A percentile compares a stretch with the other conserved stretches of the same genome.
Evolutionary conservation across 2,329 filamentous ascomycete species (phyloP).

Genomic region (Xylariaceae sp.): DNA sequence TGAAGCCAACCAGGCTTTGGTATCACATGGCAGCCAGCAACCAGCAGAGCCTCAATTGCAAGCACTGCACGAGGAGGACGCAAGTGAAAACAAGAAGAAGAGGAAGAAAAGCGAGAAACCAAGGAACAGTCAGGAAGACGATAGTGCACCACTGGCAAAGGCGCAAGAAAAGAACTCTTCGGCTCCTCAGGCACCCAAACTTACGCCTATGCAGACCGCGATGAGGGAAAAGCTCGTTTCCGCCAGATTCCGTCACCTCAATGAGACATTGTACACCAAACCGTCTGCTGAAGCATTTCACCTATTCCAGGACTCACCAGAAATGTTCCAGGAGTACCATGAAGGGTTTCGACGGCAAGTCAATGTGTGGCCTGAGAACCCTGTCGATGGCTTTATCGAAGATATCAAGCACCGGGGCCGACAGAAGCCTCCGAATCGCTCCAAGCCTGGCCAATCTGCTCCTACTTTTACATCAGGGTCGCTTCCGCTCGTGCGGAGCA

Average conservation of each 20-base stretch:
- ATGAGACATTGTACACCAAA: constrained; percentile 92
- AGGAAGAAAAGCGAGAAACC: constrained; percentile 29
- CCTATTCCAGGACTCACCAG: constrained; percentile 79
- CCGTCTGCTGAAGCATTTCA: constrained; percentile 78
- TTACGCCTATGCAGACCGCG: constrained; percentile 87
- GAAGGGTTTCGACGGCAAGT: constrained; percentile 95
- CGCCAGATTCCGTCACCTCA: constrained; percentile 93
- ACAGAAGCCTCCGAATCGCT: constrained; percentile 34
- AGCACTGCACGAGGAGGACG: constrained; percentile 18
- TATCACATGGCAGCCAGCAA: constrained; percentile 2
- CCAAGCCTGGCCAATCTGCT: constrained; percentile 12
- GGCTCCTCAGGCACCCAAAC: constrained; percentile 46
- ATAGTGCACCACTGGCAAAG: constrained; percentile 11
- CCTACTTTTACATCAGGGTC: constrained; percentile 22
- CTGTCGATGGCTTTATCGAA: constrained; percentile 79
- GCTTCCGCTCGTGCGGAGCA: constrained; percentile 65
- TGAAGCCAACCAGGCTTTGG: constrained; percentile 10
- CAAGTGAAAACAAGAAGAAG: constrained; percentile 33
- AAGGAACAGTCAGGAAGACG: constrained; percentile 17
- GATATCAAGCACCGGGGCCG: constrained; percentile 67
- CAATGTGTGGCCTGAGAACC: constrained; percentile 93
- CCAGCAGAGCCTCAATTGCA: constrained; percentile 11
- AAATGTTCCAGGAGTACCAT: constrained; percentile 96
- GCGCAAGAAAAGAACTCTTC: constrained; percentile 20
- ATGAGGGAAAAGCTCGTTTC: constrained; percentile 96